A percentile compares a stretch with the other conserved stretches of the same genome.
Conservation (phyloP, 306 rosid genomes). For the Vicia faba region DNA sequence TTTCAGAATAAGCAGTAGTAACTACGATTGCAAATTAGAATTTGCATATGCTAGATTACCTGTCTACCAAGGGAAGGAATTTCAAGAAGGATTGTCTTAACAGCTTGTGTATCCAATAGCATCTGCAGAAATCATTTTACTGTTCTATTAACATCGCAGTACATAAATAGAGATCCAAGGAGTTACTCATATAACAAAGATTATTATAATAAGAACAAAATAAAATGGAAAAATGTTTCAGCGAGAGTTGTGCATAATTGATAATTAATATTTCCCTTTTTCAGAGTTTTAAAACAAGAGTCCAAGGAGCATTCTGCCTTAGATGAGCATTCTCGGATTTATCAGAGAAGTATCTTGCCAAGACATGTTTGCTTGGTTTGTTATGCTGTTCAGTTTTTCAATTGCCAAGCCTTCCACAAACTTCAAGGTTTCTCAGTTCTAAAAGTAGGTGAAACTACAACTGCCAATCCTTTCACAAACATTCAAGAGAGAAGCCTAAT, state of each 20-base stretch:
- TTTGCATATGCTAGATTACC: conserved; percentile 51
- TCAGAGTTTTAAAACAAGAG: no score
- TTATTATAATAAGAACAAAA: conserved; percentile 7
- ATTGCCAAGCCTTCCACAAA: neutral
- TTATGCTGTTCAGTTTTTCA: neutral
- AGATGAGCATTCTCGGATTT: no score
- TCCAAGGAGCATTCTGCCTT: no score
- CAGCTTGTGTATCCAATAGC: conserved; percentile 98
- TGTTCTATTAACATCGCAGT: conserved; percentile 28
- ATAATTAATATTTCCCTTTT: no score
- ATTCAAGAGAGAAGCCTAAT: neutral
- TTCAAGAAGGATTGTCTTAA: conserved; percentile 93
- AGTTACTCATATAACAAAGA: conserved; percentile 21
- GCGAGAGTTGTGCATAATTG: neutral
- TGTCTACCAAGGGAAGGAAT: conserved; percentile 98
- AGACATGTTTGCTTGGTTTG: neutral
- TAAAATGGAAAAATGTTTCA: neutral
- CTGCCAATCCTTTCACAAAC: neutral
- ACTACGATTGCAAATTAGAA: conserved; percentile 20
- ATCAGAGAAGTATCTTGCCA: neutral
- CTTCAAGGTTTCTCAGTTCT: neutral
- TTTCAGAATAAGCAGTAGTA: conserved; percentile 17
- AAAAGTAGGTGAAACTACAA: neutral
- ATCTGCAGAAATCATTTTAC: conserved; percentile 64
- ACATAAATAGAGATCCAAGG: conserved; percentile 30